Evolutionary conservation across 1,284 basidiomycete species (phyloP), one percentile per base, ranked within the genome.

Genomic region (Leccinum pallidistipes): DNA sequence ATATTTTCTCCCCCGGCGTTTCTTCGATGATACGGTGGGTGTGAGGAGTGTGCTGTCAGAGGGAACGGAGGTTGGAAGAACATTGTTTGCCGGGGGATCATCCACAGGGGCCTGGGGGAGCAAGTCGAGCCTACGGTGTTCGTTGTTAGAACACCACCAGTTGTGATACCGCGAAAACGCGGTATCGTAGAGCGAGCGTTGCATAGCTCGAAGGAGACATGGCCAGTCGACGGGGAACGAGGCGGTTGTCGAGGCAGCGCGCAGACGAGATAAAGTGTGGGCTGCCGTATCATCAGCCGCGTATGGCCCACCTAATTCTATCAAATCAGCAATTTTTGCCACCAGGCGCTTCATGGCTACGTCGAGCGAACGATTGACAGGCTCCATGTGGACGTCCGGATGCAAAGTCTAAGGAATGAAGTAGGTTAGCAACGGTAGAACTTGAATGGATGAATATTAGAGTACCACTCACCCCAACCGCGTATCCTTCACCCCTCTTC

Each of bases 161-260:
- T 12, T 40, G 38, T 40, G 38, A 40, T 40, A 40, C 12, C 16
- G 38, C 16, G 38, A 40, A 40, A 40, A 40, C 9, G 16, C 38
- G 16, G 38, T 40, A 7, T 40, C 38, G 16, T 40, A 40, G 12
- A 40, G 38, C 16, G 38, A 40, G 38, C 38, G 38, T 16, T 40
- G 38, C 38, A 40, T 14, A 5, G 38, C 12, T 40, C 16, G 38
- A 40, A 40, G 38, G 5, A 40, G 38, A 16, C 3, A 40, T 40
- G 38, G 38, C 38, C 38, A 40, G 38, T 40, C 16, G 16, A 7
- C 5, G 97, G 43, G 43, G 9, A 45, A 45, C 6, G 16, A 18
- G 9, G 43, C 10, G 10, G 9, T 45, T 10, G 8, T 2, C 9
- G n/a, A 18, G 21, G 4, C 16, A 18, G 7, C 16, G 18, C 18